phyloP scores from a whole-genome alignment of 2,329 filamentous ascomycete genomes.

The Chaetomiaceae sp. region DNA sequence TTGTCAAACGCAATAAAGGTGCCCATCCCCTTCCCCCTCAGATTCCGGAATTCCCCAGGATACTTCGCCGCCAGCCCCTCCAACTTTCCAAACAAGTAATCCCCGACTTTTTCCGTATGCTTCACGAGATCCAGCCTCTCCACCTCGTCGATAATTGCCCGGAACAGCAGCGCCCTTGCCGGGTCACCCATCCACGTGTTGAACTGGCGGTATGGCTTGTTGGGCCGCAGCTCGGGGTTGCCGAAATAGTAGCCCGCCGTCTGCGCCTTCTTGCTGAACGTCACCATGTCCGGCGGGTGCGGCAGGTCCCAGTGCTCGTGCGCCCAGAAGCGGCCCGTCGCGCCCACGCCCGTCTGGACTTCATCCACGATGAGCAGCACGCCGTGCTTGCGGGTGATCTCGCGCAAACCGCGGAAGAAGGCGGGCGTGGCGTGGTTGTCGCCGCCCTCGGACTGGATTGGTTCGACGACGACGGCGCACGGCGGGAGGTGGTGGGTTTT shows the following conservation, averaged over 20 bases:
- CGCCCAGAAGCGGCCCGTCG: constrained; percentile 93
- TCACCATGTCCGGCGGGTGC: constrained; percentile 84
- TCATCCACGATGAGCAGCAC: constrained; percentile 89
- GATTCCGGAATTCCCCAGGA: constrained; percentile 73
- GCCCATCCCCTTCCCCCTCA: constrained; percentile 81
- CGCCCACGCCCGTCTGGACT: constrained; percentile 88
- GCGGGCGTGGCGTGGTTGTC: constrained; percentile 87
- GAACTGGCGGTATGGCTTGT: constrained; percentile 93
- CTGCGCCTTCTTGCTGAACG: constrained; percentile 93
- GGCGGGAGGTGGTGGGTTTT: constrained; percentile 73
- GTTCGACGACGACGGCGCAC: constrained; percentile 79
- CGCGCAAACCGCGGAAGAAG: constrained; percentile 82
- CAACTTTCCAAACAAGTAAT: constrained; percentile 71
- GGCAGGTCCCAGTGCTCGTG: constrained; percentile 89
- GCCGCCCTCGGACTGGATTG: constrained; percentile 88
- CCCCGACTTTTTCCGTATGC: constrained; percentile 71
- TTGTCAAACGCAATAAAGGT: constrained; percentile 93
- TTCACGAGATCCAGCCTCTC: constrained; percentile 71
- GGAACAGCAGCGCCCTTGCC: constrained; percentile 77
- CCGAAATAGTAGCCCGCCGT: constrained; percentile 90
- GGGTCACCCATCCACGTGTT: constrained; percentile 98
- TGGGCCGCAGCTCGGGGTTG: constrained; percentile 73
- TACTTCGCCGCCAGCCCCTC: constrained; percentile 64
- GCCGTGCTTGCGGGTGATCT: constrained; percentile 69
- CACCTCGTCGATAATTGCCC: constrained; percentile 79